These are phyloP conservation scores for Sporisorium scitamineum DNA, from an alignment of 1,284 basidiomycete species.

Conservation along the genomic window DNA sequence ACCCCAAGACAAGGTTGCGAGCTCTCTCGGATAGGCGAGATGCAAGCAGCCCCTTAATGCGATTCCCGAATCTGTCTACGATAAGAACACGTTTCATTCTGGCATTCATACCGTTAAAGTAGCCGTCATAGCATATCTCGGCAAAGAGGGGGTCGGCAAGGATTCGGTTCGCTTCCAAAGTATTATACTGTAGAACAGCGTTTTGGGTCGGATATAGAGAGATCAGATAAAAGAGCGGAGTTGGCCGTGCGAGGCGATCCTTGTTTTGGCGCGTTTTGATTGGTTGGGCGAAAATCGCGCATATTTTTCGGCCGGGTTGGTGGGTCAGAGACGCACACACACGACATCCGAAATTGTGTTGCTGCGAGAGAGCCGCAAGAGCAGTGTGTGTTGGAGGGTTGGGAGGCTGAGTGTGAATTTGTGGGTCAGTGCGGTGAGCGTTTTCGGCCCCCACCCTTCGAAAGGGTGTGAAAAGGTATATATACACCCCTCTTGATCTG, in stretches of 20 bases:
- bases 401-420: no score
- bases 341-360: slow-evolving; percentile 9
- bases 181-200: no score
- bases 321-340: not conserved
- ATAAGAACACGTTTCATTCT: slow-evolving; percentile 1
- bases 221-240: no score
- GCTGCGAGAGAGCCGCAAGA: not conserved
- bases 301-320: not conserved
- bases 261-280: not conserved
- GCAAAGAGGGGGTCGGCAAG: no score
- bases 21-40: not conserved
- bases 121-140: no score
- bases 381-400: not conserved
- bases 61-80: no score
- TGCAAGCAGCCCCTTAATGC: not conserved
- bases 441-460: not conserved
- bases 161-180: no score
- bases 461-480: not conserved
- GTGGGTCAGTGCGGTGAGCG: not conserved
- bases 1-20: no score
- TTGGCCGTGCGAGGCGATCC: no score
- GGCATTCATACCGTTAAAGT: no score
- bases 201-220: no score
- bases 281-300: slow-evolving; percentile 28
- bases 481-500: not conserved